These are phyloP conservation scores for Globisporangium paroecandrum DNA, from an alignment of 352 stramenopile genomes.

Conservation along the genomic window DNA sequence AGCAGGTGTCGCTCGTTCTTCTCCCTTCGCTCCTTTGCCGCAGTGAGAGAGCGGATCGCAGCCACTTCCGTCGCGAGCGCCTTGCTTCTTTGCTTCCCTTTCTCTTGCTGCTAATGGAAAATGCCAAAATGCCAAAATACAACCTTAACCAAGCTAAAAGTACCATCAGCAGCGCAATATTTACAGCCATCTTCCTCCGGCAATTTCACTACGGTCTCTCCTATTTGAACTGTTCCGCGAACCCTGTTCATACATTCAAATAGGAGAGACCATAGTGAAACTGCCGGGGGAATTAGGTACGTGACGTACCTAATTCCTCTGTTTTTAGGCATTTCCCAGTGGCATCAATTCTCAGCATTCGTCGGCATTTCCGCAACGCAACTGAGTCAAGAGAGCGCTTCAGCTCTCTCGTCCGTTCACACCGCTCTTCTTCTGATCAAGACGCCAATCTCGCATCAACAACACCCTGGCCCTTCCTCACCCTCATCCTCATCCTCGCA, in stretches of 20 bases:
- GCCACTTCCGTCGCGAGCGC: background rate
- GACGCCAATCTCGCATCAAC: background rate
- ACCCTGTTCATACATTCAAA: too few relatives aligned
- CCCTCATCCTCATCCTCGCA: too few relatives aligned
- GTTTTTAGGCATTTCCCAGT: too few relatives aligned
- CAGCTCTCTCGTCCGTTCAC: background rate
- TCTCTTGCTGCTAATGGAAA: slow-evolving; percentile 2
- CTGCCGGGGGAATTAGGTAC: too few relatives aligned
- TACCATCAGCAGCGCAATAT: too few relatives aligned
- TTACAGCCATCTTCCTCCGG: too few relatives aligned
- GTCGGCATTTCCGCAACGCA: background rate
- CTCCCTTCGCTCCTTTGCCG: background rate
- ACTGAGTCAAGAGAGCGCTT: background rate
- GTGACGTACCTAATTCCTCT: too few relatives aligned
- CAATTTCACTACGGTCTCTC: too few relatives aligned
- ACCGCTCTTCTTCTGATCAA: background rate
- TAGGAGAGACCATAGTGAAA: too few relatives aligned
- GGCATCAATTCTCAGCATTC: background rate
- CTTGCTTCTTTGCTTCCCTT: background rate
- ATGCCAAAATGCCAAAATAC: background rate
- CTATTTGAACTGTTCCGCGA: too few relatives aligned
- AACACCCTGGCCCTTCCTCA: background rate
- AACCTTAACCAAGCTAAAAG: too few relatives aligned
- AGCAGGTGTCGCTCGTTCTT: background rate
- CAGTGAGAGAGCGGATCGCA: background rate